A percentile compares a stretch with the other conserved stretches of the same genome.
phyloP scores from a whole-genome alignment of 192 early-diverging fungal species.

The Allomyces macrogynus region DNA sequence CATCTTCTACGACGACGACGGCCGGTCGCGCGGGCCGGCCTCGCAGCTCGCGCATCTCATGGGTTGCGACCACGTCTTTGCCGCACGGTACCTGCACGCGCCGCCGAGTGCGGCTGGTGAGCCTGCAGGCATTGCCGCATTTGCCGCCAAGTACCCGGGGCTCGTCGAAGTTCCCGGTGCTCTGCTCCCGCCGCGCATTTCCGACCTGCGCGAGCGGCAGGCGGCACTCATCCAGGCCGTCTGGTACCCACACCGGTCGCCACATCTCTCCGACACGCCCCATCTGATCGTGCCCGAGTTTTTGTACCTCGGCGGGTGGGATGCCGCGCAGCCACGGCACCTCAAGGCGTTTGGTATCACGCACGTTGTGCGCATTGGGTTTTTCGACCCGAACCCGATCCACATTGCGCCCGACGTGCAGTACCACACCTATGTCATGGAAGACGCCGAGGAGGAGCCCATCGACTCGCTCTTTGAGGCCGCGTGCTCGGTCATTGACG shows the following conservation, averaged over 20 bases:
- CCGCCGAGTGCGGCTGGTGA: too few relatives aligned
- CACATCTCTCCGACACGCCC: neutral
- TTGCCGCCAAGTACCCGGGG: neutral
- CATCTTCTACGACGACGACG: neutral
- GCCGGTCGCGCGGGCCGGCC: neutral
- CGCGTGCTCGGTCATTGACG: constrained; percentile 48
- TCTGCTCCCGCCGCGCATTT: neutral
- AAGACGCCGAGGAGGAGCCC: neutral
- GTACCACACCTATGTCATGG: neutral
- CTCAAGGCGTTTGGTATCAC: neutral
- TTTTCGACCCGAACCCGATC: neutral
- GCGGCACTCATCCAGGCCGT: neutral
- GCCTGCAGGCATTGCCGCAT: neutral
- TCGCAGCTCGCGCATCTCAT: neutral
- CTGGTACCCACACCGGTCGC: neutral
- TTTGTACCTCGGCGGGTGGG: neutral
- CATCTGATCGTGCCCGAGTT: neutral
- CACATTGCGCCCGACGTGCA: neutral
- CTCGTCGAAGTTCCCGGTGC: neutral
- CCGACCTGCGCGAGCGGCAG: neutral
- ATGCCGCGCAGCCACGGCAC: neutral
- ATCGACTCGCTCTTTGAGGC: constrained; percentile 14
- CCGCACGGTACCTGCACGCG: neutral
- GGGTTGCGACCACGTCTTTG: neutral
- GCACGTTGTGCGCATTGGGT: neutral